Conservation (phyloP, 164 flowering plant genomes). For the Nymphaea colorata region DNA sequence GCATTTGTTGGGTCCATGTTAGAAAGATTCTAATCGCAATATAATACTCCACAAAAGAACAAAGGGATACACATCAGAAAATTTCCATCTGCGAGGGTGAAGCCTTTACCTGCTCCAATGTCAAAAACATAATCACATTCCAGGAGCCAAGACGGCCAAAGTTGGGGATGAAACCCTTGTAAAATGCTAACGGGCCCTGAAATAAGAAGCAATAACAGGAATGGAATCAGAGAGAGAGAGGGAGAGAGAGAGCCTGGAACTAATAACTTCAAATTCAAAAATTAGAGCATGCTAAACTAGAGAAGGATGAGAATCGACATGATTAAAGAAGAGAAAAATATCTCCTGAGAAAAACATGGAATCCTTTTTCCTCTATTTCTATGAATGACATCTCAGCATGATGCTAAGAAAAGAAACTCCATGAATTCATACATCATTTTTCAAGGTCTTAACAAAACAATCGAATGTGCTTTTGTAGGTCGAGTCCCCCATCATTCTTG, state of each 20-base stretch:
- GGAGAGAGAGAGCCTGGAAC: too few relatives aligned
- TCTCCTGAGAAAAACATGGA: not conserved
- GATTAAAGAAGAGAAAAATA: not conserved
- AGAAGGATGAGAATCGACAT: not conserved
- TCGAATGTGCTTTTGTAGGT: slow-evolving; percentile 78
- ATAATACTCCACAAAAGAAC: too few relatives aligned
- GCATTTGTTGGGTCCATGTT: not conserved
- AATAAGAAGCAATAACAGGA: slow-evolving; percentile 2
- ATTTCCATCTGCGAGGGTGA: not conserved
- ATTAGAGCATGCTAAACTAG: not conserved
- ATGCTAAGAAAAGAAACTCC: not conserved
- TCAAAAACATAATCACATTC: slow-evolving; percentile 86
- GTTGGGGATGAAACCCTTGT: slow-evolving; percentile 84
- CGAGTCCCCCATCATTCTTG: slow-evolving; percentile 97
- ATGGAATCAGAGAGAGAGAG: not conserved
- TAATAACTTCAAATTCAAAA: not conserved
- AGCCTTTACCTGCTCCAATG: slow-evolving; percentile 68
- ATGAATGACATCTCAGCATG: not conserved
- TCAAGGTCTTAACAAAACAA: slow-evolving; percentile 77
- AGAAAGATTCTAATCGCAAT: too few relatives aligned
- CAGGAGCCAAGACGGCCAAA: slow-evolving; percentile 81
- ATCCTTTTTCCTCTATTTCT: not conserved
- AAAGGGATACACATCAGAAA: too few relatives aligned
- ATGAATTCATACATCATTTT: slow-evolving; percentile 47
- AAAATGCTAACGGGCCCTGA: slow-evolving; percentile 82